These are phyloP conservation scores for Yamadazyma diospyri DNA, from an alignment of 1,139 yeast species.

Conservation along the genomic window DNA sequence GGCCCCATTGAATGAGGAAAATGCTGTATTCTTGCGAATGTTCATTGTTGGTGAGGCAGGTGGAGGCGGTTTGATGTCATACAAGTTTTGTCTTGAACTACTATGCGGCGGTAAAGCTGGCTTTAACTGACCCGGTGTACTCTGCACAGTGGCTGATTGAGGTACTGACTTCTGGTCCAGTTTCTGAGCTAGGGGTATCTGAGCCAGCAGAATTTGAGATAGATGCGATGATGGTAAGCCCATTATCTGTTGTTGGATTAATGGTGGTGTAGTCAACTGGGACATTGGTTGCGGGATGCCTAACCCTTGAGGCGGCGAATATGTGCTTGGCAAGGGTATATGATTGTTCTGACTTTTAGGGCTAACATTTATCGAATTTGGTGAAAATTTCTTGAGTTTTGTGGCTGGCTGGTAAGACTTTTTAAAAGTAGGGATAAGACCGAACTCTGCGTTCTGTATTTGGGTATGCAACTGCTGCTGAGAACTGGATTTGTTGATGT, in stretches of 20 bases:
- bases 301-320: conserved; percentile 13
- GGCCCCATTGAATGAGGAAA: too few species aligned
- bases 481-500: conserved; percentile 36
- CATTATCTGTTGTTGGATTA: conserved; percentile 1
- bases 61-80: too few species aligned
- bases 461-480: conserved; percentile 44
- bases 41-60: conserved; percentile 4
- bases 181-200: too few species aligned
- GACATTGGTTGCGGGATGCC: conserved; percentile 4
- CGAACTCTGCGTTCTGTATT: conserved; percentile 35
- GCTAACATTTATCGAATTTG: conserved; percentile 9
- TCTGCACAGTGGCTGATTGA: too few species aligned
- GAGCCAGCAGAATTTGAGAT: too few species aligned
- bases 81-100: too few species aligned
- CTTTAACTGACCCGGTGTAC: too few species aligned
- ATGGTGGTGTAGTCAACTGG: conserved; percentile 1
- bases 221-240: too few species aligned
- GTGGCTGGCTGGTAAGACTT: conserved; percentile 34
- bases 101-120: too few species aligned
- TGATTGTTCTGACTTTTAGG: conserved; percentile 7
- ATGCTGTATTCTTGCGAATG: conserved; percentile 5
- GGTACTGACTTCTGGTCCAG: too few species aligned
- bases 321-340: not conserved
- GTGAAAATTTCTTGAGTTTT: conserved; percentile 22
- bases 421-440: conserved; percentile 30